These are phyloP conservation scores for Camelina sativa DNA, from an alignment of 345 rosid species.

Conservation along the genomic window DNA sequence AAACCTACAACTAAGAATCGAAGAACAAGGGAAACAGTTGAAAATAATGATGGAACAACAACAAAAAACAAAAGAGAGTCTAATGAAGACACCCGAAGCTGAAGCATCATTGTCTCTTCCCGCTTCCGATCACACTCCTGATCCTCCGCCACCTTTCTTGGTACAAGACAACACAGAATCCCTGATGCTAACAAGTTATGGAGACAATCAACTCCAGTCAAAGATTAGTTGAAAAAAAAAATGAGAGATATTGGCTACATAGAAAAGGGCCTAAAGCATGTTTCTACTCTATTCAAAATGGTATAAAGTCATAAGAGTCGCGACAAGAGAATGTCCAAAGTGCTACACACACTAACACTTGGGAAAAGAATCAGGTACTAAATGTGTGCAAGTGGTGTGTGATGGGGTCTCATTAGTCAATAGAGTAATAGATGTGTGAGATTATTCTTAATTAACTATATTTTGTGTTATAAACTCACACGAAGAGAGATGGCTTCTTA, in stretches of 20 bases:
- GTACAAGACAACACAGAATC: constrained; percentile 56
- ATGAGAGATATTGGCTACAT: neutral
- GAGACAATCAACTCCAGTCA: constrained; percentile 54
- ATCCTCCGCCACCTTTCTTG: constrained; percentile 23
- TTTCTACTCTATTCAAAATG: constrained; percentile 36
- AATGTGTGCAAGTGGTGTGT: constrained; percentile 40
- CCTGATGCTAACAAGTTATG: constrained; percentile 52
- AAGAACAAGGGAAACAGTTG: constrained; percentile 85
- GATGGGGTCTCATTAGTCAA: constrained; percentile 26
- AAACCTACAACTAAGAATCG: constrained; percentile 74
- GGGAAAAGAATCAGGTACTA: constrained; percentile 41
- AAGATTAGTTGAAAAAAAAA: constrained; percentile 55
- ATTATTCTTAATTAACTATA: constrained; percentile 30
- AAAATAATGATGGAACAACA: constrained; percentile 85
- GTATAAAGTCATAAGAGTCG: constrained; percentile 37
- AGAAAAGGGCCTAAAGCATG: constrained; percentile 33
- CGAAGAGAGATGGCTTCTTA: constrained; percentile 26
- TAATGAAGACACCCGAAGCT: constrained; percentile 42
- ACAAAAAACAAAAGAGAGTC: constrained; percentile 54
- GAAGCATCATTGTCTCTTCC: constrained; percentile 36
- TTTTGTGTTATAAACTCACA: constrained; percentile 18
- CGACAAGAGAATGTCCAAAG: constrained; percentile 42
- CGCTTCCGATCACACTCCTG: constrained; percentile 28
- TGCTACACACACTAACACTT: constrained; percentile 44
- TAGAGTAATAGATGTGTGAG: constrained; percentile 39